phyloP scores from a whole-genome alignment of 2,329 filamentous ascomycete genomes.

The Fusarium musae region DNA sequence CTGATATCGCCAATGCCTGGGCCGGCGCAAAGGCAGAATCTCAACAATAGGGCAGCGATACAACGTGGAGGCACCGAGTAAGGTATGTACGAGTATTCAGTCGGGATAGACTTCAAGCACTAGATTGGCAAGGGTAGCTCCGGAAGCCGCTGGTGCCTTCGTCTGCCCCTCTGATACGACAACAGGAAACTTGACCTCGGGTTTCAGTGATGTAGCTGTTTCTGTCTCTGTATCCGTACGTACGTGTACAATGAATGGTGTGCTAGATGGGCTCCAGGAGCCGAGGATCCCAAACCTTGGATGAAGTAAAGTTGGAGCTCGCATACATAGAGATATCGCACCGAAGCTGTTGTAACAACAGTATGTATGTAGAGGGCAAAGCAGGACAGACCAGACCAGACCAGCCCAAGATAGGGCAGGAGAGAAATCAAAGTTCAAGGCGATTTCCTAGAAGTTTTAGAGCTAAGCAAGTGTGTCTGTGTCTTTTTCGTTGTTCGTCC shows the following conservation, averaged over 20 bases:
- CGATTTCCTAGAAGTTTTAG: slow-evolving; percentile 7
- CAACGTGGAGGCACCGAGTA: slow-evolving; percentile 30
- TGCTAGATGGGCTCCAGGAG: slow-evolving; percentile 8
- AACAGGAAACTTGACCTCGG: slow-evolving; percentile 16
- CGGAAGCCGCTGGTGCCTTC: slow-evolving; percentile 24
- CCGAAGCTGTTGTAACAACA: slow-evolving; percentile 10
- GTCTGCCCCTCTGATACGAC: slow-evolving; percentile 24
- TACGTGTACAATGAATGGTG: slow-evolving; percentile 2
- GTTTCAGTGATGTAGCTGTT: slow-evolving; percentile 8
- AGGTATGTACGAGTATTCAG: slow-evolving; percentile 17
- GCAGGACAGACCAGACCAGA: neutral
- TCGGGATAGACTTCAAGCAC: slow-evolving; percentile 27
- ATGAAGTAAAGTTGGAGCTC: slow-evolving; percentile 25
- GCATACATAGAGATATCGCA: slow-evolving; percentile 7
- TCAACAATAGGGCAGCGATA: slow-evolving; percentile 22
- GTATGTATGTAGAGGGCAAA: slow-evolving; percentile 6
- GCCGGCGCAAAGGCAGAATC: slow-evolving; percentile 27
- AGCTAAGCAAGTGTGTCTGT: slow-evolving; percentile 25
- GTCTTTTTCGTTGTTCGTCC: slow-evolving; percentile 21
- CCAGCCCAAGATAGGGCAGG: neutral
- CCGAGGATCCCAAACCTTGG: slow-evolving; percentile 4
- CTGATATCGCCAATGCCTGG: slow-evolving; percentile 22
- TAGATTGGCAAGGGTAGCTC: slow-evolving; percentile 30
- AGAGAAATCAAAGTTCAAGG: slow-evolving; percentile 10
- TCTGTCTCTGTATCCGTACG: neutral